Evolutionary conservation across 129 eudicot genomes (phyloP).

Genomic region (Lactuca sativa): DNA sequence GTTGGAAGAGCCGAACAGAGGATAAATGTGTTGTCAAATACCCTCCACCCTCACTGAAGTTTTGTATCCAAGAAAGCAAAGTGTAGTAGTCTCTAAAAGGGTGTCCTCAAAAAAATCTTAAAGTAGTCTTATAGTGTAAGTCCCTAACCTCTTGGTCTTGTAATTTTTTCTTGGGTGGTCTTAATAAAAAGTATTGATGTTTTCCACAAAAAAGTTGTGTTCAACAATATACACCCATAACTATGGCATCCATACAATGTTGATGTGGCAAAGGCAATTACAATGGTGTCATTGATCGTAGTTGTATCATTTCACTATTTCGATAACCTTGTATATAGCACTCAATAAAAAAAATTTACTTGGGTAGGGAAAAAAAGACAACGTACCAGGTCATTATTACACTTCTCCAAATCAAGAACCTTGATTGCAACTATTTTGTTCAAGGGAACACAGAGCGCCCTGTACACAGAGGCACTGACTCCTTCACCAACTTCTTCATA

Average conservation of each 20-base stretch:
- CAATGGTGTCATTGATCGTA: neutral
- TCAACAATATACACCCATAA: neutral
- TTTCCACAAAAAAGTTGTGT: too few relatives aligned
- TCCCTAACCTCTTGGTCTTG: too few relatives aligned
- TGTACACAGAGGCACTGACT: conserved; percentile 85
- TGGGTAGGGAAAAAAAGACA: neutral
- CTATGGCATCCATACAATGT: conserved; percentile 2
- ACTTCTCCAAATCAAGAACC: conserved; percentile 95
- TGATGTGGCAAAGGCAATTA: conserved; percentile 17
- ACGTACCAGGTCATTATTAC: conserved; percentile 94
- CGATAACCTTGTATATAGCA: conserved; percentile 2
- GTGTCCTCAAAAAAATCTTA: too few relatives aligned
- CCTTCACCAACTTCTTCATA: conserved; percentile 97
- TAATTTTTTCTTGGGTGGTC: too few relatives aligned
- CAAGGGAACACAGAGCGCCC: conserved; percentile 84
- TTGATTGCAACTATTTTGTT: conserved; percentile 85
- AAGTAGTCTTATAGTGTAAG: too few relatives aligned
- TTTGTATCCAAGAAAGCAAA: too few relatives aligned
- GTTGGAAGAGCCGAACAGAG: too few relatives aligned
- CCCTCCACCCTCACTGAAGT: too few relatives aligned
- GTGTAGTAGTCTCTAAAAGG: too few relatives aligned
- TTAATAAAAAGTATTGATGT: too few relatives aligned
- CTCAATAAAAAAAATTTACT: neutral
- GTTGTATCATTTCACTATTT: neutral
- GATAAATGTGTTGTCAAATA: too few relatives aligned